phyloP scores from a whole-genome alignment of 73 alveolate genomes.

The Tetrahymena thermophila region DNA sequence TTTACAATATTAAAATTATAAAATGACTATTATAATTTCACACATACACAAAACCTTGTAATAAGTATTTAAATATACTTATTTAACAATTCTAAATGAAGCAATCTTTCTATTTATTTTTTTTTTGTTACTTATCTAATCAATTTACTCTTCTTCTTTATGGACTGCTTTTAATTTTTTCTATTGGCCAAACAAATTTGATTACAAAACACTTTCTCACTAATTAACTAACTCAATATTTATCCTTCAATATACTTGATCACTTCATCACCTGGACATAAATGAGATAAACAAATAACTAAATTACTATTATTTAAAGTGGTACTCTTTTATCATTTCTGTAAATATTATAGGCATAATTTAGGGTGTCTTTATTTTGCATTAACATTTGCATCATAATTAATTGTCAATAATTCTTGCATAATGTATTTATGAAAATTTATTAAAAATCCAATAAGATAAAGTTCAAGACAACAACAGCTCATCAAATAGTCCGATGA shows the following conservation, averaged over 20 bases:
- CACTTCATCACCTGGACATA: not conserved
- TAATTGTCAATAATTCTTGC: not conserved
- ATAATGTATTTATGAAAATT: not conserved
- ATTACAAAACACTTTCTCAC: not conserved
- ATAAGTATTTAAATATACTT: not conserved
- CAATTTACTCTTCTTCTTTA: not conserved
- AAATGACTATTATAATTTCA: not conserved
- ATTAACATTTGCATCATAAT: not conserved
- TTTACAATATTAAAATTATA: too few species aligned
- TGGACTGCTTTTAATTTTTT: not conserved
- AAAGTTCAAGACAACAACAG: not conserved
- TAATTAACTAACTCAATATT: not conserved
- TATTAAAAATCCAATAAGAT: not conserved
- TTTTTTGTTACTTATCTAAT: not conserved
- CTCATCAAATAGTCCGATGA: not conserved
- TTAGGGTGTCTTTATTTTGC: not conserved
- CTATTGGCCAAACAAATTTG: not conserved
- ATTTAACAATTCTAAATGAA: not conserved
- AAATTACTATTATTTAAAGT: not conserved
- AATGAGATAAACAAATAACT: not conserved
- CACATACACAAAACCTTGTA: too few species aligned
- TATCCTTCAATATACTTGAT: not conserved
- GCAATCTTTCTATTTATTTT: not conserved
- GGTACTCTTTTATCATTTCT: not conserved
- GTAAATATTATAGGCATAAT: not conserved